phyloP scores from a whole-genome alignment of 306 rosid genomes.

The Cicer cuneatum region DNA sequence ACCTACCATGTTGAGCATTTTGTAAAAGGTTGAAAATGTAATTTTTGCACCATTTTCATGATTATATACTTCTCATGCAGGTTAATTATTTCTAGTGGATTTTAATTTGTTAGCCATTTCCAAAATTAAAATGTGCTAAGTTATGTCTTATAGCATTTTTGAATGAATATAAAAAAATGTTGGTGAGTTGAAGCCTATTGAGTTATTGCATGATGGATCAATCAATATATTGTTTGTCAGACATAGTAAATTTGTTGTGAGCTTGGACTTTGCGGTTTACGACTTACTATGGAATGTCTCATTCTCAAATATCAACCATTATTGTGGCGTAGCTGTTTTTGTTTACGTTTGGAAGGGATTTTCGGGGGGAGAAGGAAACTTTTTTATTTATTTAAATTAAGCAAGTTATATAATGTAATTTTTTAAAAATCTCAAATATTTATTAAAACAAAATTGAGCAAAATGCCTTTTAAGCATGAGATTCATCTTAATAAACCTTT shows the following conservation, averaged over 20 bases:
- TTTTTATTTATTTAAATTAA: too few species aligned
- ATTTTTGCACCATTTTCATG: slow-evolving; percentile 41
- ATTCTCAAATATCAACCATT: too few species aligned
- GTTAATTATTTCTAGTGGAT: slow-evolving; percentile 35
- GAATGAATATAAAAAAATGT: not conserved
- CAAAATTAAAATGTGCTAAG: slow-evolving; percentile 9
- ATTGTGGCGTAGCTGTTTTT: too few species aligned
- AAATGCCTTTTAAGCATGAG: too few species aligned
- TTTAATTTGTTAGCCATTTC: slow-evolving; percentile 42
- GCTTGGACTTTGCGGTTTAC: not conserved
- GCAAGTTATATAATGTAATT: too few species aligned
- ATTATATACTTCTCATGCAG: slow-evolving; percentile 20
- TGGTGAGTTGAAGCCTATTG: slow-evolving; percentile 33
- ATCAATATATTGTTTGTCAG: slow-evolving; percentile 3
- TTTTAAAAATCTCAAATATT: too few species aligned
- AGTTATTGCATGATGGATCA: slow-evolving; percentile 15
- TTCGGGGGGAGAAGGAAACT: too few species aligned
- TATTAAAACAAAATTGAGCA: too few species aligned
- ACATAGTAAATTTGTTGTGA: not conserved
- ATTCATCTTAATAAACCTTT: too few species aligned
- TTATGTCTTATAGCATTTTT: slow-evolving; percentile 38
- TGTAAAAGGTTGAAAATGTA: slow-evolving; percentile 48
- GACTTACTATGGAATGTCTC: too few species aligned
- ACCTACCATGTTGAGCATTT: slow-evolving; percentile 34
- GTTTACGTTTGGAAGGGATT: too few species aligned